phyloP scores from a whole-genome alignment of 768 basidiomycete species.

The Tricholoma hemisulphureum region DNA sequence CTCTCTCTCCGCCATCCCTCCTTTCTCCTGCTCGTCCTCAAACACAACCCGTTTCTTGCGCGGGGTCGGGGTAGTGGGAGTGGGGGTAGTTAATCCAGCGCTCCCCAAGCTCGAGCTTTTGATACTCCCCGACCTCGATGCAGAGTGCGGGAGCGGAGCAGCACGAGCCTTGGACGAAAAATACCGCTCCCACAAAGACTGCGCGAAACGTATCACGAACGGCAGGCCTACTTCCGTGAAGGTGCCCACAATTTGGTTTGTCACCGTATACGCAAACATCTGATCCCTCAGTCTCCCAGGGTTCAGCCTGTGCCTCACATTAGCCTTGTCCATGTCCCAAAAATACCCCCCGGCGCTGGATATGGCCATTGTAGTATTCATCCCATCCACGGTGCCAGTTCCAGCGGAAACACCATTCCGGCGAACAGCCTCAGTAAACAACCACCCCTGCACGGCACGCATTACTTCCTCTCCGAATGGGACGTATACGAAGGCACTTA shows the following conservation, averaged over 20 bases:
- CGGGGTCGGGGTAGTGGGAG: neutral
- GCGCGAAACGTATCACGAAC: slow-evolving; percentile 62
- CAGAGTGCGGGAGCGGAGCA: too few species aligned
- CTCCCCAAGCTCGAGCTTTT: neutral
- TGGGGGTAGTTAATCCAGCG: neutral
- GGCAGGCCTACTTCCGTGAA: slow-evolving; percentile 82
- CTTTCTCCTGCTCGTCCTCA: slow-evolving; percentile 61
- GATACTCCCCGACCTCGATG: neutral
- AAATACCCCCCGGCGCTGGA: slow-evolving; percentile 22
- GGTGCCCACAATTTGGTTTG: slow-evolving; percentile 79
- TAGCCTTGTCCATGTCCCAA: slow-evolving; percentile 54
- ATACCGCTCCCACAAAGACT: slow-evolving; percentile 41
- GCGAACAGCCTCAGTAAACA: slow-evolving; percentile 32
- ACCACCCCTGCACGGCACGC: slow-evolving; percentile 47
- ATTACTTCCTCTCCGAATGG: slow-evolving; percentile 89
- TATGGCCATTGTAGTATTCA: neutral
- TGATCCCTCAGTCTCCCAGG: slow-evolving; percentile 78
- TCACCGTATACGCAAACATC: slow-evolving; percentile 91
- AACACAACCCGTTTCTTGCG: slow-evolving; percentile 69
- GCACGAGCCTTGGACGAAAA: slow-evolving; percentile 33
- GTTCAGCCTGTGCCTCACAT: slow-evolving; percentile 58
- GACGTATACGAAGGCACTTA: slow-evolving; percentile 95
- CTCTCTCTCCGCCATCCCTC: slow-evolving; percentile 64
- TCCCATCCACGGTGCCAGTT: slow-evolving; percentile 19
- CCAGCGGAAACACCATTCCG: slow-evolving; percentile 2